Evolutionary conservation across 2,329 filamentous ascomycete species (phyloP).

Genomic region (Myrmaecium sp.): DNA sequence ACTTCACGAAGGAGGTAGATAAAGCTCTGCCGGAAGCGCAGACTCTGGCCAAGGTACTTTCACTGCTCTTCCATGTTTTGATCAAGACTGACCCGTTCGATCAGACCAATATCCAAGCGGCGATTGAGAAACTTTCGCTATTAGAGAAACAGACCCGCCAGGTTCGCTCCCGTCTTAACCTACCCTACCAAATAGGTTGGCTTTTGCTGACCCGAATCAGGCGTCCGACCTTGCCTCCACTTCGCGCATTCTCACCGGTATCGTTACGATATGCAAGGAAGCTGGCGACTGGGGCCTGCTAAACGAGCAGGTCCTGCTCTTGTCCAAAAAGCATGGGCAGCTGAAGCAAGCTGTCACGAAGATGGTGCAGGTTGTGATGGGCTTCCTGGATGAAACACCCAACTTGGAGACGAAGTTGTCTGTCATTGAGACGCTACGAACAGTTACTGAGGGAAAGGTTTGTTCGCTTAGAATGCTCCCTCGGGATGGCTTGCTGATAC

Average conservation of each 20-base stretch:
- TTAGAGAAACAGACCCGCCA: constrained; percentile 97
- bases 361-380: constrained; percentile 96
- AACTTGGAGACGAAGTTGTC: constrained; percentile 76
- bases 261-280: constrained; percentile 90
- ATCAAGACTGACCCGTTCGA: constrained; percentile 8
- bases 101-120: constrained; percentile 62
- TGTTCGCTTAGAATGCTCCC: constrained; percentile 6
- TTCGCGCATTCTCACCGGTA: constrained; percentile 68
- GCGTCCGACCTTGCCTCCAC: constrained; percentile 92
- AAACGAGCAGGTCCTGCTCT: constrained; percentile 87
- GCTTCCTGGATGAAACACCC: constrained; percentile 74
- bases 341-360: constrained; percentile 97
- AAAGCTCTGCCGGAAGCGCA: constrained; percentile 80
- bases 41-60: constrained; percentile 63
- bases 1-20: constrained; percentile 94
- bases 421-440: constrained; percentile 86
- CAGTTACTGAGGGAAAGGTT: constrained; percentile 92
- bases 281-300: constrained; percentile 83
- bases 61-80: not conserved
- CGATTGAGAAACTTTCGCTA: constrained; percentile 79
- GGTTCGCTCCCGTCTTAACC: constrained; percentile 10
- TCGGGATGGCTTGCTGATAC: constrained; percentile 8
- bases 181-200: constrained; percentile 6
- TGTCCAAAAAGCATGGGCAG: constrained; percentile 99
- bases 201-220: constrained; percentile 29